Evolutionary conservation across 2,329 filamentous ascomycete genomes (phyloP), one percentile per base, ranked within the genome.

Genomic region (Cercospora nicotianae): DNA sequence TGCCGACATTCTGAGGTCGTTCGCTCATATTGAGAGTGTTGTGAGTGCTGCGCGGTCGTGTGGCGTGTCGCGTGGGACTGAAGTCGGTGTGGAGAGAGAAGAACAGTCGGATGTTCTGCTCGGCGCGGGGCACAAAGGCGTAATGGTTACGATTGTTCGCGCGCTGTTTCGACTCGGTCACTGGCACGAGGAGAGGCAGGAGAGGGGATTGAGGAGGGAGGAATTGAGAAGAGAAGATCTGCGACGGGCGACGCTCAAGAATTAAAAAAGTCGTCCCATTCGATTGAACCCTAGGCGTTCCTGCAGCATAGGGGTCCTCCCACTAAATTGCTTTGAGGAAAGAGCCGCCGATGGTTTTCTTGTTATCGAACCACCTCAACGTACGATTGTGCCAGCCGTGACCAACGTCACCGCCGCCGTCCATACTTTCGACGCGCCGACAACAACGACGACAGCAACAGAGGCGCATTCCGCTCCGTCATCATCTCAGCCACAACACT

Each of bases 1-100:
- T 85, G 71, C 83, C 83, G 69, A 85, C 81, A 76, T 84, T 84
- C 72, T 80, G 76, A 67, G 83, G 83, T 66, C 57, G 66, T 48
- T 66, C 62, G 23, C 30, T 55, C 61, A 66, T 66, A 42, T 20
- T 57, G 59, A 55, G 18, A 57, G 55, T 63, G 60, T 18, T 60
- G 60, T 60, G 63, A 28, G 57, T 20, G 45, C 18, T 60, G 28
- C 28, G 42, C 28, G 63, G 63, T 66, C 63, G 67, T 60, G 64
- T 60, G 67, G 42, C 31, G 63, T 48, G 63, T 63, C 61, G 63
- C 45, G 64, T 18, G 53, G 12, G 26, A 53, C 23, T 53, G 20
- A 26, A 53, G 48, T 53, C 48, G 48, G 48, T 53, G 42, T 33
- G 39, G 63, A 63, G 45, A 53, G 66, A 65, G 63, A 51, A 55